phyloP scores from a whole-genome alignment of 768 basidiomycete species.

The Coprinopsis marcescibilis region DNA sequence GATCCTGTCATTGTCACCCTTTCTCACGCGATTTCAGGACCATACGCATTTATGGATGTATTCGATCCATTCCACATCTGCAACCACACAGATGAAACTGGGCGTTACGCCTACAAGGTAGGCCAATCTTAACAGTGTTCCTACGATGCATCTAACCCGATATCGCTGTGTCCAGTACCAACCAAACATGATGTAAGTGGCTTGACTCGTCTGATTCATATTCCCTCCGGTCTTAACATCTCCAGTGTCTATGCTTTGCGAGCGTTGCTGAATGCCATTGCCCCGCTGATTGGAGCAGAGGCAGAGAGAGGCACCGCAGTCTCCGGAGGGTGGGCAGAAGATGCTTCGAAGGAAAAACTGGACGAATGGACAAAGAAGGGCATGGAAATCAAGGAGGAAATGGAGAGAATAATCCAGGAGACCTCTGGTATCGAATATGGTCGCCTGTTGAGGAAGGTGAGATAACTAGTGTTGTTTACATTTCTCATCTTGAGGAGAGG shows the following conservation, averaged over 20 bases:
- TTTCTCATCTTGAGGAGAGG: background rate
- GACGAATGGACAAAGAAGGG: constrained; percentile 59
- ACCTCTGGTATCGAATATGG: constrained; percentile 62
- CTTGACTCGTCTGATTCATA: background rate
- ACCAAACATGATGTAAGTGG: constrained; percentile 75
- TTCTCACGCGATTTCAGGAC: constrained; percentile 42
- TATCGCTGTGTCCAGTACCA: constrained; percentile 53
- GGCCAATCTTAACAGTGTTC: too few relatives aligned
- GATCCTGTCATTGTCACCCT: too few relatives aligned
- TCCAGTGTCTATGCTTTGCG: constrained; percentile 71
- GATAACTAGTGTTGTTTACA: constrained; percentile 10
- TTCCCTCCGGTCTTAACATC: constrained; percentile 1
- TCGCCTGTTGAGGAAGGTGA: constrained; percentile 62
- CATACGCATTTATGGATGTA: constrained; percentile 94
- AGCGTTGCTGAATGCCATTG: constrained; percentile 68
- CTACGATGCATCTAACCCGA: constrained; percentile 1
- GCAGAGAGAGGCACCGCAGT: constrained; percentile 44
- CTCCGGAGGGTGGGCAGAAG: constrained; percentile 58
- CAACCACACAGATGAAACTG: constrained; percentile 79
- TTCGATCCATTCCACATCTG: constrained; percentile 84
- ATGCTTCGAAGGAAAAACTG: constrained; percentile 44
- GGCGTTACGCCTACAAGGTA: constrained; percentile 69
- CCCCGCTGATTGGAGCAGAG: constrained; percentile 86
- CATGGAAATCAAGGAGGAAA: constrained; percentile 48
- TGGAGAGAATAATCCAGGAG: constrained; percentile 56